These are phyloP conservation scores for Aureobasidium sp. DNA, from an alignment of 2,329 filamentous ascomycete genomes.

Conservation along the genomic window DNA sequence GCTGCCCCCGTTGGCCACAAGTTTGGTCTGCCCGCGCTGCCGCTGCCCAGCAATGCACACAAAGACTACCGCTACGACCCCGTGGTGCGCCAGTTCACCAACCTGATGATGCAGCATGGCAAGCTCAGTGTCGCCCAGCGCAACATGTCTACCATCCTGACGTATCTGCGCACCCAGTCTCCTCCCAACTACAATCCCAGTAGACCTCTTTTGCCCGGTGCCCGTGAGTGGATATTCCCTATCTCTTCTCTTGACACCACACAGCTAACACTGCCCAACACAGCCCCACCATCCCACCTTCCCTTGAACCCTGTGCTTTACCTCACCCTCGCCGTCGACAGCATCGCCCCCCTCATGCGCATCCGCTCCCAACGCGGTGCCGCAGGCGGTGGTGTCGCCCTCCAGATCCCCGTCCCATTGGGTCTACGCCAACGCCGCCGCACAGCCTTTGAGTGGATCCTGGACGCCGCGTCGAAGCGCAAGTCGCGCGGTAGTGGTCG, in stretches of 20 bases:
- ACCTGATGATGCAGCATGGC: conserved; percentile 83
- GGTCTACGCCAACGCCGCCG: conserved; percentile 20
- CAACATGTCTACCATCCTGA: conserved; percentile 81
- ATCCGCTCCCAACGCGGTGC: conserved; percentile 69
- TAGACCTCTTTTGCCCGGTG: conserved; percentile 66
- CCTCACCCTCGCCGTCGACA: conserved; percentile 84
- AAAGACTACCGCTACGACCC: conserved; percentile 80
- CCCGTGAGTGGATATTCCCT: conserved; percentile 25
- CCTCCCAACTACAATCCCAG: conserved; percentile 67
- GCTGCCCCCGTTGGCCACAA: conserved; percentile 50
- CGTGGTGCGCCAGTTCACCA: conserved; percentile 78
- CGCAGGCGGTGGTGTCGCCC: conserved; percentile 70
- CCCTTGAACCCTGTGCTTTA: conserved; percentile 86
- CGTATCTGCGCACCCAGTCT: conserved; percentile 72
- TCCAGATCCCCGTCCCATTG: conserved; percentile 21
- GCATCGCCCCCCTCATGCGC: conserved; percentile 79
- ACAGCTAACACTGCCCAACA: not conserved
- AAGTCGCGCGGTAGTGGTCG: conserved; percentile 64
- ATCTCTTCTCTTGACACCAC: not conserved
- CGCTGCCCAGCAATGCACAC: conserved; percentile 56
- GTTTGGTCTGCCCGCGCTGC: conserved; percentile 64
- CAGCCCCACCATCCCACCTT: conserved; percentile 67
- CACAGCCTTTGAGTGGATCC: conserved; percentile 60
- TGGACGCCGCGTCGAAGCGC: conserved; percentile 75
- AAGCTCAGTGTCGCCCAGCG: conserved; percentile 86